These are phyloP conservation scores for Piper betle DNA, from an alignment of 164 flowering plant species.

Conservation along the genomic window DNA sequence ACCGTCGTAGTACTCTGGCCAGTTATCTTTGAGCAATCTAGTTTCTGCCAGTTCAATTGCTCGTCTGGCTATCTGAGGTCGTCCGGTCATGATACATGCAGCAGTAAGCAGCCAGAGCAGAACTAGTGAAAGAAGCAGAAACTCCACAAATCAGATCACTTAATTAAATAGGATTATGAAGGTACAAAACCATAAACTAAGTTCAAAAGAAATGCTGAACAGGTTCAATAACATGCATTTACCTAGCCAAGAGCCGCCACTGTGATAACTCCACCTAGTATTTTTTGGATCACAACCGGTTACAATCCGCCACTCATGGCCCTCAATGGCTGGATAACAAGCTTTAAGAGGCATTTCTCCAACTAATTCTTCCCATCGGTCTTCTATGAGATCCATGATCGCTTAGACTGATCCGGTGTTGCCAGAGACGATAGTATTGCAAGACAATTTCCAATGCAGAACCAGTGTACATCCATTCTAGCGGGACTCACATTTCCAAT, in stretches of 20 bases:
- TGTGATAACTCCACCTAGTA: constrained; percentile 92
- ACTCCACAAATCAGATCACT: neutral
- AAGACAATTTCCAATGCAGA: constrained; percentile 72
- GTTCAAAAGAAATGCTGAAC: neutral
- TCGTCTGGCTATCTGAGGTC: constrained; percentile 42
- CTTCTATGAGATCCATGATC: constrained; percentile 83
- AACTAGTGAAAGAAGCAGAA: constrained; percentile 16
- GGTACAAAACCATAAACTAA: neutral
- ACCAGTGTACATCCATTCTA: constrained; percentile 90
- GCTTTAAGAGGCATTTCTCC: constrained; percentile 87
- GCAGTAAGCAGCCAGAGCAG: constrained; percentile 55
- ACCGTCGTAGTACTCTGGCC: constrained; percentile 64
- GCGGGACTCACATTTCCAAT: constrained; percentile 69
- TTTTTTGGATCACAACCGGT: constrained; percentile 88
- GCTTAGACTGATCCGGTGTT: constrained; percentile 78
- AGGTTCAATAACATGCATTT: neutral
- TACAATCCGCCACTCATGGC: constrained; percentile 71
- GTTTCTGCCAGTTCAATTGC: constrained; percentile 46
- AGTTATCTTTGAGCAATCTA: constrained; percentile 34
- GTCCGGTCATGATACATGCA: constrained; percentile 47
- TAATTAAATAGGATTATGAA: neutral
- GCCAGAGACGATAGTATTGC: constrained; percentile 81
- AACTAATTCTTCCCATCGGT: constrained; percentile 73
- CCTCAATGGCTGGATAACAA: constrained; percentile 75
- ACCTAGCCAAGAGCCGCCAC: constrained; percentile 98